These are phyloP conservation scores for Alternaria sp. DNA, from an alignment of 2,329 filamentous ascomycete genomes.

Conservation along the genomic window DNA sequence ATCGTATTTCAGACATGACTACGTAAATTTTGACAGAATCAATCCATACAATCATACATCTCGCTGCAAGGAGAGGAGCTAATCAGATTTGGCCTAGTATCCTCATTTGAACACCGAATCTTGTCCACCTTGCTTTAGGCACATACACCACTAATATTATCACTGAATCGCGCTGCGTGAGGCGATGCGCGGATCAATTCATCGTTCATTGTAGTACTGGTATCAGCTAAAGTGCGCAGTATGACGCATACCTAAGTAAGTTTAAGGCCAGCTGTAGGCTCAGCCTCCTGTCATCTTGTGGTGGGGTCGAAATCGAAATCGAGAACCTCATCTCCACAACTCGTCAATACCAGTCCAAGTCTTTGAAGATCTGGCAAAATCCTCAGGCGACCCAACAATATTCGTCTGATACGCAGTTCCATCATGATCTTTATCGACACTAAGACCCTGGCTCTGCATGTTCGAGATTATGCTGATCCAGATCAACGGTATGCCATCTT, in stretches of 20 bases:
- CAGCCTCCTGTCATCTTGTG: neutral
- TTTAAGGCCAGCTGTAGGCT: constrained; percentile 1
- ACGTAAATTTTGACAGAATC: neutral
- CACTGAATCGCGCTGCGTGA: neutral
- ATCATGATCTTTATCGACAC: constrained; percentile 14
- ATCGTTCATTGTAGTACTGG: neutral
- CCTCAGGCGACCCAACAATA: neutral
- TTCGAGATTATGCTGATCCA: constrained; percentile 1
- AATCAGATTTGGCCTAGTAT: neutral
- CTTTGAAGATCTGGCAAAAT: neutral
- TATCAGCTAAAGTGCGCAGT: neutral
- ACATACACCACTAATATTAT: neutral
- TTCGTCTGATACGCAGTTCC: neutral
- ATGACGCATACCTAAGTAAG: neutral
- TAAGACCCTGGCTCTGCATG: neutral
- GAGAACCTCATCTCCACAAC: neutral
- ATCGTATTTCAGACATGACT: neutral
- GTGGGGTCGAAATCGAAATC: neutral
- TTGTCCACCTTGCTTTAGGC: neutral
- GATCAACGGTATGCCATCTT: constrained; percentile 17
- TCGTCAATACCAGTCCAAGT: neutral
- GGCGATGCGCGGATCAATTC: rapidly evolving
- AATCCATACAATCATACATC: neutral
- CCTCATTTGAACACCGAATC: neutral
- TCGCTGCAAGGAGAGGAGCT: neutral